These are phyloP conservation scores for Thuidium tamariscinum DNA, from an alignment of 225 moss, liverwort and hornwort species.

Conservation along the genomic window DNA sequence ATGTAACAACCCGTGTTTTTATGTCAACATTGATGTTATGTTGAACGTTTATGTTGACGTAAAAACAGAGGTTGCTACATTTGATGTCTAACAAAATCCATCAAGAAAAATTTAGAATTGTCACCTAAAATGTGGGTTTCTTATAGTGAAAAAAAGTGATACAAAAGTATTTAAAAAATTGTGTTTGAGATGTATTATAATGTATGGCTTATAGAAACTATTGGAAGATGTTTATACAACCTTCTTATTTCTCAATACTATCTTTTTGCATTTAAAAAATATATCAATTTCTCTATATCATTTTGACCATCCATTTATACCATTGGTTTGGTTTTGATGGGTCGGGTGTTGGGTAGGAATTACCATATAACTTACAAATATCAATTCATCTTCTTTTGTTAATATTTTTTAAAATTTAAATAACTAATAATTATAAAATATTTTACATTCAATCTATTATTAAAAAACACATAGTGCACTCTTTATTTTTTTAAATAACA, in stretches of 20 bases:
- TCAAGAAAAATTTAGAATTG: no score
- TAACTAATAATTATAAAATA: background rate
- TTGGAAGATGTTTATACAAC: background rate
- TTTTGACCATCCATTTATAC: background rate
- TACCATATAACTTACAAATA: background rate
- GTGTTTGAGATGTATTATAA: no score
- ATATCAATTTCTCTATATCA: background rate
- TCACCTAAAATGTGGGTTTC: no score
- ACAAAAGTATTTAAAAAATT: no score
- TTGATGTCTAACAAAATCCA: no score
- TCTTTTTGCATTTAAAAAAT: background rate
- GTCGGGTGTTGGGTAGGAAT: background rate
- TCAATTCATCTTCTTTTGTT: background rate
- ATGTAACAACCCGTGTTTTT: no score
- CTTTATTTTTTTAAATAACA: background rate
- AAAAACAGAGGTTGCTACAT: no score
- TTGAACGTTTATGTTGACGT: no score
- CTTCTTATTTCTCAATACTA: background rate
- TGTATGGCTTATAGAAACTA: no score
- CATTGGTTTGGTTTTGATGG: background rate
- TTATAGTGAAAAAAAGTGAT: no score
- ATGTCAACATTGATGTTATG: no score
- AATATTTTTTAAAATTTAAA: background rate
- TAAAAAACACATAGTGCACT: accelerated
- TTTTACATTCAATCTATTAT: background rate